Evolutionary conservation across 164 flowering plant species (phyloP), one percentile per base, ranked within the genome.

Genomic region (Amborella trichopoda): DNA sequence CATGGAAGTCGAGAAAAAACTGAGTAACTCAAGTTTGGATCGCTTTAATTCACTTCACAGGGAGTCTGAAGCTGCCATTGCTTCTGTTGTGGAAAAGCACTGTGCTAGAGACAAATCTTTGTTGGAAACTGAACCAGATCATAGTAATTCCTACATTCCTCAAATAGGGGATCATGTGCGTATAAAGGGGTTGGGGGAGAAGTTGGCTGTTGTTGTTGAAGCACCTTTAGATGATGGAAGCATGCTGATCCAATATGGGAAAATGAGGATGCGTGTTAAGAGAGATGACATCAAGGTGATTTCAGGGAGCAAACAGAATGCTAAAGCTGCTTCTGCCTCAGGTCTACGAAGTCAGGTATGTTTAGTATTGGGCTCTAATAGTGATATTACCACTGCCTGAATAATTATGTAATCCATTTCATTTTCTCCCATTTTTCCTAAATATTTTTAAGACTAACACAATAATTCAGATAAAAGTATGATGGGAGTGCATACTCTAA

Each of bases 191-290:
- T 65, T 83, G 38, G 83, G 95, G 52, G 53, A 64, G 54, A 85
- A 83, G 71, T 38, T 77, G 51, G 91, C 83, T 36, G 79, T 89
- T 36, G 73, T 86, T 30, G 72, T 80, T 55, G 94, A 86, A 74
- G 65, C 69, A 38, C 67, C 82, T 36, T 78, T 54, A 10, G 76
- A 76, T 48, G 86, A 79, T 65, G 81, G 56, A 19, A 73, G 69
- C 6, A 64, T 74, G 48, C 67, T 90, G 14, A 76, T 85, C 26
- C 95, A 77, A 54, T 79, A 64, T 58, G 88, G 93, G 46, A 85
- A 85, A 55, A 61, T 89, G 20, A 78, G 63, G 57, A 65, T 71
- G 42, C 77, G 76, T 10, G 81, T 80, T 49, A 70, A 75, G 48
- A 72, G 60, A 56, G 67, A 54, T 27, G 70, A 64, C 43, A 54